Base-by-base conservation (phyloP, 2,329 filamentous ascomycete genomes). In the Emmonsiellopsis sp. region DNA sequence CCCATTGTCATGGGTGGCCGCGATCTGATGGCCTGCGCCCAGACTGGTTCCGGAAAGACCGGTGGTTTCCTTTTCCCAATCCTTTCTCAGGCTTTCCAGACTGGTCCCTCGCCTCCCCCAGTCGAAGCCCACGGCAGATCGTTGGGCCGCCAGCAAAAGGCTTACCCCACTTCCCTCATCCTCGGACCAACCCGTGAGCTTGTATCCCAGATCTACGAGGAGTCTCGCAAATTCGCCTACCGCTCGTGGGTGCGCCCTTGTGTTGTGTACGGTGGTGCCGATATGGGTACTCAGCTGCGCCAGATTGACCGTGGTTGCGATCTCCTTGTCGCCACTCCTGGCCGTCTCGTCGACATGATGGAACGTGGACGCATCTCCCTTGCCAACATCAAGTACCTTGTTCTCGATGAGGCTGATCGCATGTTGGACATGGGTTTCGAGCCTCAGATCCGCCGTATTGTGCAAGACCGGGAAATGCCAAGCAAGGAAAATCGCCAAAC, bases 361-460 rank as follows among this genome's bases (percentile, higher is more conserved):
- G 93, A 97, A 81, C 89, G 93, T 80, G 93, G 93, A 68, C 89
- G 92, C 69, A 97, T 98, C 71, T 97, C 93, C 44, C 85, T 98
- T 53, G 83, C 85, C 74, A 96, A 95, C 81, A 98, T 98, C 82
- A 97, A 96, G 80, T 98, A 98, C 71, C 83, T 98, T 58, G 89
- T 98, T 64, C 88, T 98, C 53, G 93, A 98, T 65, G 93, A 98
- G 83, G 93, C 93, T 73, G 93, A 98, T 79, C 93, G 93, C 72
- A 98, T 98, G 93, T 81, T 98, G 81, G 93, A 98, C 82, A 98
- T 98, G 93, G 93, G 93, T 93, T 98, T 98, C 81, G 93, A 98
- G 80, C 93, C 93, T 66, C 93, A 98, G 77, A 98, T 98, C 69
- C 91, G 93, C 67, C 88, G 92, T 65, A 97, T 98, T 66, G 93